Percentiles rank a stretch among this genome's conserved stretches.
phyloP scores from a whole-genome alignment of 2,329 filamentous ascomycete genomes.

The Talaromyces sp. region DNA sequence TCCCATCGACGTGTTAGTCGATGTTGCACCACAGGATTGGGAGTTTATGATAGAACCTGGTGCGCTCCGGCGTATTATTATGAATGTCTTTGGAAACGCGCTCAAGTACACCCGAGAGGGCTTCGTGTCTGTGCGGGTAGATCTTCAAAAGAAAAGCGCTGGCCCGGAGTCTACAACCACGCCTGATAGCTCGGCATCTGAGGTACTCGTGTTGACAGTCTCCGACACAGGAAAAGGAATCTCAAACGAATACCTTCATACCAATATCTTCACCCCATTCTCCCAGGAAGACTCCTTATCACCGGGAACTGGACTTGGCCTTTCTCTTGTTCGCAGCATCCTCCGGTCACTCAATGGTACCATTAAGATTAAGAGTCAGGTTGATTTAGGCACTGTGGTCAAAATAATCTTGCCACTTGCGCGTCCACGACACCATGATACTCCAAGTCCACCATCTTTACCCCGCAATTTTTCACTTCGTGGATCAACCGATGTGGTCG shows the following conservation, averaged over 20 bases:
- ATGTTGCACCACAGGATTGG: conserved; percentile 36
- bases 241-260: conserved; percentile 55
- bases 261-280: conserved; percentile 60
- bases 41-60: conserved; percentile 46
- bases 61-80: conserved; percentile 47
- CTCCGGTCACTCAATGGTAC: conserved; percentile 56
- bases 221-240: conserved; percentile 63
- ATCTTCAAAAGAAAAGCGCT: conserved; percentile 27
- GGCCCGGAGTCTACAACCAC: background rate
- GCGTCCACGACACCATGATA: background rate
- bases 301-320: conserved; percentile 60
- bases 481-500: background rate
- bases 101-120: conserved; percentile 28
- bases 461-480: background rate
- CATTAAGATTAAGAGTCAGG: conserved; percentile 53
- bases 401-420: conserved; percentile 44
- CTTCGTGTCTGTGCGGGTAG: conserved; percentile 36
- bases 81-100: conserved; percentile 50
- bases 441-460: background rate
- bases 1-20: background rate
- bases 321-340: conserved; percentile 60
- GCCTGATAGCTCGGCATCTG: background rate
- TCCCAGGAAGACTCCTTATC: conserved; percentile 58
- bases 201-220: conserved; percentile 41
- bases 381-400: conserved; percentile 51